These are phyloP conservation scores for Fagopyrum esculentum DNA, from an alignment of 148 eudicot species.

Conservation along the genomic window DNA sequence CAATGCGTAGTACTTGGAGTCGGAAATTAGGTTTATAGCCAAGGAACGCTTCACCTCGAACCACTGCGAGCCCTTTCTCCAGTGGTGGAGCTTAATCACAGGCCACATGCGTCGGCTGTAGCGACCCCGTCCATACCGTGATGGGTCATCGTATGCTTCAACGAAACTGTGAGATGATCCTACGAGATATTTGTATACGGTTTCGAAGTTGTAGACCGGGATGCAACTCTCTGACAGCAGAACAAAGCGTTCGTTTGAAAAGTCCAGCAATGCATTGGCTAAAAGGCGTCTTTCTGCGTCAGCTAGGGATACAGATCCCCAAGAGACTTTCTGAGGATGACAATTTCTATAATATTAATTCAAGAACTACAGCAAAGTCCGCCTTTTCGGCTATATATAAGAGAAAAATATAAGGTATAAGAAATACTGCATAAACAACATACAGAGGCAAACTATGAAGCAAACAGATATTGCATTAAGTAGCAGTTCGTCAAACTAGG, in stretches of 20 bases:
- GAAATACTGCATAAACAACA: neutral
- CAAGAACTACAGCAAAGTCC: neutral
- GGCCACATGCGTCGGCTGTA: constrained; percentile 65
- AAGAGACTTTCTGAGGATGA: constrained; percentile 50
- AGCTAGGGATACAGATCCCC: constrained; percentile 65
- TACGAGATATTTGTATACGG: constrained; percentile 61
- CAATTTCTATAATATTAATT: neutral
- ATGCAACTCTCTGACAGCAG: constrained; percentile 87
- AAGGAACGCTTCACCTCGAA: constrained; percentile 53
- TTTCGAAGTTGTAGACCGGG: constrained; percentile 63
- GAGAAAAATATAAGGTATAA: neutral
- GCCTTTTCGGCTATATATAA: neutral
- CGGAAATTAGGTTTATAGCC: constrained; percentile 52
- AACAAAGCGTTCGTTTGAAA: constrained; percentile 69
- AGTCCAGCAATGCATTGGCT: constrained; percentile 81
- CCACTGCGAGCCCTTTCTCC: constrained; percentile 91
- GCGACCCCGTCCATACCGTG: constrained; percentile 75
- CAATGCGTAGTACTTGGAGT: constrained; percentile 50
- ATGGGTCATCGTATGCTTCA: constrained; percentile 62
- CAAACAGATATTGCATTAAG: no score
- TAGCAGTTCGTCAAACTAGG: no score
- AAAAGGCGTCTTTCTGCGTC: constrained; percentile 75
- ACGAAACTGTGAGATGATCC: constrained; percentile 59
- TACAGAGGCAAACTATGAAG: neutral
- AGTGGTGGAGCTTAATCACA: constrained; percentile 43